Conservation (phyloP, 176 grass and related monocot genomes). For the Luzula sylvatica region DNA sequence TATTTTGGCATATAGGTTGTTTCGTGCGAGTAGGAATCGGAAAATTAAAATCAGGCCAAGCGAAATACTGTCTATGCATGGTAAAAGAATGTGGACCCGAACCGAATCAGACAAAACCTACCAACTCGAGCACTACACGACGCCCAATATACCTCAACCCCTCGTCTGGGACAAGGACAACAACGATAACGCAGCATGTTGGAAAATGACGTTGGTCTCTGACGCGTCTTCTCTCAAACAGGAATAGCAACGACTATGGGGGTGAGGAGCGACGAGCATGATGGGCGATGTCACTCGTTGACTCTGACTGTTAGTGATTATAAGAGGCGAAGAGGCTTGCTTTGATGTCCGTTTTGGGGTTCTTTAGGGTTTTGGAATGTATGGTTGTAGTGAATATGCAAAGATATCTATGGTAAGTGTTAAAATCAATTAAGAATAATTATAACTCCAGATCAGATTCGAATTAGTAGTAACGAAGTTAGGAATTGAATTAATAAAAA, state of each 20-base stretch:
- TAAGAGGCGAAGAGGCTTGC: not conserved
- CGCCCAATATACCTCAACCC: constrained; percentile 23
- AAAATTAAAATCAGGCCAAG: constrained; percentile 47
- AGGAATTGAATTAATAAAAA: too few species aligned
- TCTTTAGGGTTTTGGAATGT: too few species aligned
- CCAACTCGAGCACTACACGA: constrained; percentile 56
- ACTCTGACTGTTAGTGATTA: not conserved
- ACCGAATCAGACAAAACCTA: constrained; percentile 56
- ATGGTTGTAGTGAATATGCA: too few species aligned
- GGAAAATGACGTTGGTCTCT: constrained; percentile 54
- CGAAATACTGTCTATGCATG: constrained; percentile 78
- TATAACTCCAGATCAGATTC: too few species aligned
- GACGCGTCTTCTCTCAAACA: constrained; percentile 71
- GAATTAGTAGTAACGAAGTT: too few species aligned
- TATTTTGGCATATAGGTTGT: too few species aligned
- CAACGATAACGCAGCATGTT: constrained; percentile 43
- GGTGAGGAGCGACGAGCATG: constrained; percentile 46
- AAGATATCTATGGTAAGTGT: too few species aligned
- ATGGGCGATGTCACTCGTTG: constrained; percentile 56
- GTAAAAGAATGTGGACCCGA: constrained; percentile 76
- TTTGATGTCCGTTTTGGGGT: not conserved
- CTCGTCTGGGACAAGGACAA: constrained; percentile 53
- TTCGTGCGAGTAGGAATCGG: constrained; percentile 83
- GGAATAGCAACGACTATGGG: constrained; percentile 56
- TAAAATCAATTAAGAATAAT: too few species aligned